Evolutionary conservation across 83 land plant species (phyloP).

Genomic region (Picea abies): DNA sequence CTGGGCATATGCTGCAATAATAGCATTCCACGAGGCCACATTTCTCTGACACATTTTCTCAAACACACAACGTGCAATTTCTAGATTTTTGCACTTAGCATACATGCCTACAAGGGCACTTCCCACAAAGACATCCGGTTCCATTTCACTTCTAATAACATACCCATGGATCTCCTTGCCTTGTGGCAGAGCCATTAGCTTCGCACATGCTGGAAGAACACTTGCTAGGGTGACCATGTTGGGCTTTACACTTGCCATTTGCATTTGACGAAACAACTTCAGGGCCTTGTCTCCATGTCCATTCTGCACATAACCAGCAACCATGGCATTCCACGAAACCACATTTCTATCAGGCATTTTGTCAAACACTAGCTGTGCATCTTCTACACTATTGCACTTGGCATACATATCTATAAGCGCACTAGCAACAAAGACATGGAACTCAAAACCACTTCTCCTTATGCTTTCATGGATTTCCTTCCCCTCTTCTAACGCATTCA

Average conservation of each 20-base stretch:
- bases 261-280: constrained; percentile 33
- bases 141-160: constrained; percentile 32
- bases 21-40: constrained; percentile 58
- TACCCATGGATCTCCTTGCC: constrained; percentile 53
- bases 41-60: constrained; percentile 32
- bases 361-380: constrained; percentile 42
- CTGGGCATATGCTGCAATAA: constrained; percentile 60
- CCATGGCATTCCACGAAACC: constrained; percentile 57
- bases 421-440: neutral
- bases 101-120: constrained; percentile 64
- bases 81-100: constrained; percentile 46
- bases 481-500: neutral
- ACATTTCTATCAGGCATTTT: constrained; percentile 27
- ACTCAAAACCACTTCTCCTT: constrained; percentile 7
- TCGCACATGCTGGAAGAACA: constrained; percentile 34
- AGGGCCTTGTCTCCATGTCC: constrained; percentile 28
- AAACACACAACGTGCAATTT: constrained; percentile 39
- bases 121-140: constrained; percentile 32
- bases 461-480: constrained; percentile 15
- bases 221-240: constrained; percentile 44
- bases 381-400: constrained; percentile 45
- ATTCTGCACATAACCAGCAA: constrained; percentile 52
- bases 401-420: constrained; percentile 57
- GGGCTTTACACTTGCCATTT: constrained; percentile 23
- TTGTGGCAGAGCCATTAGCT: constrained; percentile 28